Evolutionary conservation across 2,329 filamentous ascomycete species (phyloP).

Genomic region (Penicillium sp.): DNA sequence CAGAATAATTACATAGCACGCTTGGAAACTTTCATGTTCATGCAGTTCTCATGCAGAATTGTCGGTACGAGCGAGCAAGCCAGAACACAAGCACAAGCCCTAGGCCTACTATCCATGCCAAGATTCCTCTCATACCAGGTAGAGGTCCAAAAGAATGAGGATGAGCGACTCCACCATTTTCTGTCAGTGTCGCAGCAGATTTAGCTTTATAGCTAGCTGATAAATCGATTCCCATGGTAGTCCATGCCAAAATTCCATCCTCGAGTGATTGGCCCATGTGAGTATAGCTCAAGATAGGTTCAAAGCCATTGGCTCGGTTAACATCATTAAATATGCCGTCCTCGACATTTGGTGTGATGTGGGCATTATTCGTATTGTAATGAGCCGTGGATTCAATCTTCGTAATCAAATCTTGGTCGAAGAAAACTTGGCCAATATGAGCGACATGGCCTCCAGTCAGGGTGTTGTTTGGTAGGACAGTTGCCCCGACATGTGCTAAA

Average conservation of each 20-base stretch:
- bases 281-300: constrained; percentile 61
- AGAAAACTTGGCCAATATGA: constrained; percentile 66
- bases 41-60: too few species aligned
- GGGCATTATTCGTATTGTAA: constrained; percentile 28
- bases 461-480: constrained; percentile 43
- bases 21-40: too few species aligned
- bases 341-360: constrained; percentile 43
- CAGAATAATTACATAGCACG: too few species aligned
- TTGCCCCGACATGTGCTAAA: constrained; percentile 29
- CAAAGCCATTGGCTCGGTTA: constrained; percentile 51
- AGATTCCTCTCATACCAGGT: too few species aligned
- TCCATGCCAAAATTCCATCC: constrained; percentile 44
- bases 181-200: constrained; percentile 13
- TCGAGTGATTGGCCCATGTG: constrained; percentile 55
- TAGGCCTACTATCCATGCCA: too few species aligned
- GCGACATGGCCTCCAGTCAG: constrained; percentile 51
- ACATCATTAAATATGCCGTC: constrained; percentile 52
- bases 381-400: constrained; percentile 52
- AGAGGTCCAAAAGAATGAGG: too few species aligned
- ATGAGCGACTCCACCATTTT: constrained; percentile 15
- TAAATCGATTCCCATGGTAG: constrained; percentile 14
- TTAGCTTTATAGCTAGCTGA: constrained; percentile 13
- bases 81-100: too few species aligned
- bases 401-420: constrained; percentile 58
- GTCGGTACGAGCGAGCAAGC: too few species aligned